phyloP scores from a whole-genome alignment of 768 basidiomycete genomes.

The Pulveroboletus sp. region DNA sequence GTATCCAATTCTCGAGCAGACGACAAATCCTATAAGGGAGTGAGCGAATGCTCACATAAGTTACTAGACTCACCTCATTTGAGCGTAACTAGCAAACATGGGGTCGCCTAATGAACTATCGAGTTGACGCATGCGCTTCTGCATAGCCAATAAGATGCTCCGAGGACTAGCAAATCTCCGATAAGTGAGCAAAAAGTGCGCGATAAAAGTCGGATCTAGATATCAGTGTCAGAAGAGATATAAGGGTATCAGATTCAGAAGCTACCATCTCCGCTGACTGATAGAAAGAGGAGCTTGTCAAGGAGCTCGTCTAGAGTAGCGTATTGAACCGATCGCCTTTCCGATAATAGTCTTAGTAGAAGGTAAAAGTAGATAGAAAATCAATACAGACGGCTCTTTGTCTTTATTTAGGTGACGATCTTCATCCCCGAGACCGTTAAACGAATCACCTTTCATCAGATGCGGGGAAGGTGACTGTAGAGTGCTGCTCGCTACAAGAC shows the following conservation, averaged over 20 bases:
- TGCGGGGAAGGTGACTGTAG: slow-evolving; percentile 18
- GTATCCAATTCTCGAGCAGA: slow-evolving; percentile 73
- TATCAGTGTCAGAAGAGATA: slow-evolving; percentile 8
- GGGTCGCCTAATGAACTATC: slow-evolving; percentile 71
- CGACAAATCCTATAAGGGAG: slow-evolving; percentile 60
- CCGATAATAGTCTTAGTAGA: slow-evolving; percentile 11
- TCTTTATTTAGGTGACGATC: slow-evolving; percentile 30
- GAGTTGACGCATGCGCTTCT: slow-evolving; percentile 77
- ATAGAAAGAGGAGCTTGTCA: slow-evolving; percentile 76
- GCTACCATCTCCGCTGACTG: slow-evolving; percentile 80
- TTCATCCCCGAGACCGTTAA: slow-evolving; percentile 23
- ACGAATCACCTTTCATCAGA: slow-evolving; percentile 9
- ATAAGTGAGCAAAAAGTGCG: slow-evolving; percentile 79
- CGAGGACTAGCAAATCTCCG: slow-evolving; percentile 79
- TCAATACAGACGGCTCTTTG: slow-evolving; percentile 48
- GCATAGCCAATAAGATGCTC: slow-evolving; percentile 78
- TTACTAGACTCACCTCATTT: slow-evolving; percentile 60
- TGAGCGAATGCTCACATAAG: slow-evolving; percentile 5
- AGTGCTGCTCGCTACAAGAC: slow-evolving; percentile 18
- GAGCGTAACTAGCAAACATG: slow-evolving; percentile 83
- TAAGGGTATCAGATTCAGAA: slow-evolving; percentile 2
- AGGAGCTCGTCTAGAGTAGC: slow-evolving; percentile 74
- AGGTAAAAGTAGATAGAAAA: neutral
- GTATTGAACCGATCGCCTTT: slow-evolving; percentile 59
- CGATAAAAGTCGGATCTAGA: slow-evolving; percentile 70